These are phyloP conservation scores for Arctostaphylos glauca DNA, from an alignment of 148 eudicot genomes.

Conservation along the genomic window DNA sequence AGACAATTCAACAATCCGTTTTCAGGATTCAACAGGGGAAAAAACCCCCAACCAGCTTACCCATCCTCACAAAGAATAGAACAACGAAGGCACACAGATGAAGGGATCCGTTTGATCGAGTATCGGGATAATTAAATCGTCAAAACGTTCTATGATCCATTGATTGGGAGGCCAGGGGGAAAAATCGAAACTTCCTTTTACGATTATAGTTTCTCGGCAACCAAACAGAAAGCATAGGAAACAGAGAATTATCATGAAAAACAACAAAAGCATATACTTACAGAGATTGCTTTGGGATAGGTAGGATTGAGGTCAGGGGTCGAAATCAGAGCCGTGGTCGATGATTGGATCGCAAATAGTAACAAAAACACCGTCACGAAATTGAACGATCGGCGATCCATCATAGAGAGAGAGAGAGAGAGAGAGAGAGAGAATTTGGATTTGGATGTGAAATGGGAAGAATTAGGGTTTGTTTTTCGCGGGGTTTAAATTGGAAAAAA, in stretches of 20 bases:
- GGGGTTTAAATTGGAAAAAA: not conserved
- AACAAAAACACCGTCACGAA: not conserved
- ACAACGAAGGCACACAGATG: not conserved
- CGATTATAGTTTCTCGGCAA: not conserved
- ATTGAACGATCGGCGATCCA: conserved; percentile 1
- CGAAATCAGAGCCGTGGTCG: conserved; percentile 16
- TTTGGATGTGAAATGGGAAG: not conserved
- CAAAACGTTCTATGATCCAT: not conserved
- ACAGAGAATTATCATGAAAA: not conserved
- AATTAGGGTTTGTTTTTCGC: not conserved
- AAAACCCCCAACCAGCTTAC: not conserved
- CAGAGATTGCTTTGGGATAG: conserved; percentile 28
- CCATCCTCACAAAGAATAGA: not conserved
- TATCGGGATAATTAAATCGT: not conserved
- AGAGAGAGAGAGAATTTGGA: not conserved
- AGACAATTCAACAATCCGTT: not conserved
- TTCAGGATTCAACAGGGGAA: no score
- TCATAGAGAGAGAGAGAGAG: not conserved
- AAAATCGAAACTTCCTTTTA: not conserved
- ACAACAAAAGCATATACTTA: not conserved
- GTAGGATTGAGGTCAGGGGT: conserved; percentile 19
- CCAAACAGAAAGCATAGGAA: not conserved
- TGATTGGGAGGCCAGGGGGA: no score
- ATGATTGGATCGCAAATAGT: conserved; percentile 1
- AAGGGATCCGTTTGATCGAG: not conserved